Evolutionary conservation across 148 eudicot genomes (phyloP).

Genomic region (Suaeda aralocaspica): DNA sequence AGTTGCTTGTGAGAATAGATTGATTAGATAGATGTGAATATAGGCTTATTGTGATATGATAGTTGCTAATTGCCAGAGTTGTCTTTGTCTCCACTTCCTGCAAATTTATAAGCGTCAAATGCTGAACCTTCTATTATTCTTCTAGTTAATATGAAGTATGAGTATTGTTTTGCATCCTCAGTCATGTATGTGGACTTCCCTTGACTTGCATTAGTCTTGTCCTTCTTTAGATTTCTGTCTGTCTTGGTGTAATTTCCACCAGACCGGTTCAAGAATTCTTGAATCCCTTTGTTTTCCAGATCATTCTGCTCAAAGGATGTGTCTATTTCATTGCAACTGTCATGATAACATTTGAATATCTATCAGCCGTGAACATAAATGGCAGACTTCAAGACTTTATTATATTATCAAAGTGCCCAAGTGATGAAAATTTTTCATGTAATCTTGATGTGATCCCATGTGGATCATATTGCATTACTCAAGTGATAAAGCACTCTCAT

Average conservation of each 20-base stretch:
- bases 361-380: background rate
- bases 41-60: background rate
- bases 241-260: background rate
- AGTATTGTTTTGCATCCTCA: background rate
- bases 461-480: too few relatives aligned
- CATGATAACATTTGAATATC: background rate
- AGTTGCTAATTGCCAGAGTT: background rate
- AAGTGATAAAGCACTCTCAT: too few relatives aligned
- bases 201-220: background rate
- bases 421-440: background rate
- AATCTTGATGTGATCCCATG: too few relatives aligned
- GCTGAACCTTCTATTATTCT: background rate
- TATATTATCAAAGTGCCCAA: background rate
- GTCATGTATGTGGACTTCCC: background rate
- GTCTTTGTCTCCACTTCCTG: background rate
- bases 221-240: background rate
- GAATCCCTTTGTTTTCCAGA: background rate
- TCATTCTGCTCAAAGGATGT: background rate
- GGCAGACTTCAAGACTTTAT: background rate
- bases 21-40: conserved; percentile 5
- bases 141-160: too few relatives aligned
- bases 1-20: background rate
- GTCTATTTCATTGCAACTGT: background rate
- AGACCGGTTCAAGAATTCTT: background rate
- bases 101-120: too few relatives aligned